These are phyloP conservation scores for Cryptococcus sp. DNA, from an alignment of 1,284 basidiomycete genomes.

Conservation along the genomic window DNA sequence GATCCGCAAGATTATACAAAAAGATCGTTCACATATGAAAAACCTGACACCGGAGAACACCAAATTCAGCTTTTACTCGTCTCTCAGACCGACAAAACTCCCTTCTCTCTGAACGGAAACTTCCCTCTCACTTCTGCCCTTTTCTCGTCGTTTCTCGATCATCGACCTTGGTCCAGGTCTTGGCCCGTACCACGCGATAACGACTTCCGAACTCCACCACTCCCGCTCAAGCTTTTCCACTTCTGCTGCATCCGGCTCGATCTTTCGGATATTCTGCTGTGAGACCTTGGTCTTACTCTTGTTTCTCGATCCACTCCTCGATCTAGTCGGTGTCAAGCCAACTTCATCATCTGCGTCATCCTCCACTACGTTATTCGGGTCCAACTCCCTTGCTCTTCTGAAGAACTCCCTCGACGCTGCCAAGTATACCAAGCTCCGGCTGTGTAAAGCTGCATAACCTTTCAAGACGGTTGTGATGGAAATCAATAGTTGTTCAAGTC, in stretches of 20 bases:
- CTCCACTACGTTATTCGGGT: background rate
- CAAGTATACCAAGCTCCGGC: constrained; percentile 7
- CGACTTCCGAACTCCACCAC: constrained; percentile 27
- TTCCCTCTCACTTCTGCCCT: background rate
- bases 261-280: background rate
- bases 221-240: constrained; percentile 9
- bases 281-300: background rate
- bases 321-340: background rate
- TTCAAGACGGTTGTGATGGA: constrained; percentile 11
- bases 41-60: too few relatives aligned
- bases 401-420: constrained; percentile 7
- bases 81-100: constrained; percentile 8
- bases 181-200: constrained; percentile 29
- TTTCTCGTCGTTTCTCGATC: background rate
- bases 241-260: background rate
- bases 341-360: background rate
- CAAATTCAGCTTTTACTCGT: constrained; percentile 1
- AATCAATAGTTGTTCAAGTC: constrained; percentile 6
- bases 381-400: constrained; percentile 1
- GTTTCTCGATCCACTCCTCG: background rate
- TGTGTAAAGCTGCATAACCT: constrained; percentile 3
- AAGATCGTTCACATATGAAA: too few relatives aligned
- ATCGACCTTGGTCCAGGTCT: constrained; percentile 2
- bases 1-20: too few relatives aligned
- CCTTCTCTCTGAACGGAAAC: background rate